These are phyloP conservation scores for Pleomassaria siparia DNA, from an alignment of 2,329 filamentous ascomycete genomes.

Conservation along the genomic window DNA sequence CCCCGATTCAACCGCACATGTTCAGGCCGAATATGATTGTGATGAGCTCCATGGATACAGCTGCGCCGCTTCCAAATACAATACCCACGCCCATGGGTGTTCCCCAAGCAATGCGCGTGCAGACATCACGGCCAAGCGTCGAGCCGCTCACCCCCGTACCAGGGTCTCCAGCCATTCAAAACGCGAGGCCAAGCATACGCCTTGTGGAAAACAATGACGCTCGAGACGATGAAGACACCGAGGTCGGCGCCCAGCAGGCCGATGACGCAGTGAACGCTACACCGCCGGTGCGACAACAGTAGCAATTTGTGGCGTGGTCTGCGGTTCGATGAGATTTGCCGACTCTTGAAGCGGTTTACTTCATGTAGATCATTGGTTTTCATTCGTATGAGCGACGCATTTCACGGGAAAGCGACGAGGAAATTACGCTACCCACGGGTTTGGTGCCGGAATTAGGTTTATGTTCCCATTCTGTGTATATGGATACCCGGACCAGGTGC, in stretches of 20 bases:
- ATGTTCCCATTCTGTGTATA: background rate
- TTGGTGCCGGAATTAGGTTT: too few relatives aligned
- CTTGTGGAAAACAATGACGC: conserved; percentile 1
- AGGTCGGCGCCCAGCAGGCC: background rate
- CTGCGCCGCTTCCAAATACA: conserved; percentile 10
- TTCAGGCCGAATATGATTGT: conserved; percentile 36
- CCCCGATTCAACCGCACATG: conserved; percentile 24
- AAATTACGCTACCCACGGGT: too few relatives aligned
- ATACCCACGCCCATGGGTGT: conserved; percentile 10
- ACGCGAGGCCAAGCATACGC: conserved; percentile 23
- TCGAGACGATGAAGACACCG: background rate
- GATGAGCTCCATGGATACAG: conserved; percentile 12
- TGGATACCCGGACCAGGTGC: conserved; percentile 2
- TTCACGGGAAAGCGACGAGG: background rate
- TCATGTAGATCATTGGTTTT: background rate
- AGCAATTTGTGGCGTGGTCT: too few relatives aligned
- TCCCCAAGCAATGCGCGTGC: conserved; percentile 8
- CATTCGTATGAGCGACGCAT: background rate
- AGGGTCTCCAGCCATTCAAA: conserved; percentile 34
- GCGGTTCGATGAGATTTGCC: too few relatives aligned
- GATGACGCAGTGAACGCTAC: background rate
- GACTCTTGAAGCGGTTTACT: background rate
- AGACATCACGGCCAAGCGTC: conserved; percentile 35
- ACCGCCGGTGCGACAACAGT: background rate
- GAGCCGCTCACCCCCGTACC: conserved; percentile 41